Evolutionary conservation across 148 eudicot species (phyloP), one percentile per base, ranked within the genome.

Genomic region (Vaccinium corymbosum): DNA sequence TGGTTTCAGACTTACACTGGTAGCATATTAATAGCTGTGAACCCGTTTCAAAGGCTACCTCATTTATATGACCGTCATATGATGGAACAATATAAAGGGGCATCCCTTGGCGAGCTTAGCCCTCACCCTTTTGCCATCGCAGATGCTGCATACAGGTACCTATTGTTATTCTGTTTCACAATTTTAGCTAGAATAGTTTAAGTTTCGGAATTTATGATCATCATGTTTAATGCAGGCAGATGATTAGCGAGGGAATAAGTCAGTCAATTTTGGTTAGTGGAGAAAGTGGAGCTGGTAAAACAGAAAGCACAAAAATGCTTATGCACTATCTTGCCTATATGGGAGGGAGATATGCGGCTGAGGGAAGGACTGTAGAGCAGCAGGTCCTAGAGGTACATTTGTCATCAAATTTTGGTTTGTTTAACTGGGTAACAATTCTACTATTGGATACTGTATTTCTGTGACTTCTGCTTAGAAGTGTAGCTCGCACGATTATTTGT

Each of bases 51-150:
- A 88, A 91, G 92, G 89, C 87, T 97, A 80, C 91, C 99, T 84
- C 94, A 97, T 89, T 85, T 97, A 82, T 94, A 97, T 88, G 94
- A 86, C 86, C 83, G 84, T 64, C 86, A 88, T 86, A 84, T 94
- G 92, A 97, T 93, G 96, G 90, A 87, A 78, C 87, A 95, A 74
- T 97, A 97, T 88, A 97, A 90, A 89, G 99, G 96, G 86, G 91
- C 88, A 52, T 91, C 90, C 72, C 66, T 97, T 84, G 98, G 97
- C 32, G 99, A 95, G 83, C 86, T 94, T 74, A 92, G 90, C 62
- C 99, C 99, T 6, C 99, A 97, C 83, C 99, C 98, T 64, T 97
- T 92, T 92, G 99, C 99, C 82, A 94, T 97, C 86, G 98, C 98
- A 56, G 98, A 97, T 85, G 88, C 92, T 80, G 96, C 99, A 85